Percentiles rank a stretch among this genome's conserved stretches.
phyloP scores from a whole-genome alignment of 306 rosid species.

The Quercus cerris region DNA sequence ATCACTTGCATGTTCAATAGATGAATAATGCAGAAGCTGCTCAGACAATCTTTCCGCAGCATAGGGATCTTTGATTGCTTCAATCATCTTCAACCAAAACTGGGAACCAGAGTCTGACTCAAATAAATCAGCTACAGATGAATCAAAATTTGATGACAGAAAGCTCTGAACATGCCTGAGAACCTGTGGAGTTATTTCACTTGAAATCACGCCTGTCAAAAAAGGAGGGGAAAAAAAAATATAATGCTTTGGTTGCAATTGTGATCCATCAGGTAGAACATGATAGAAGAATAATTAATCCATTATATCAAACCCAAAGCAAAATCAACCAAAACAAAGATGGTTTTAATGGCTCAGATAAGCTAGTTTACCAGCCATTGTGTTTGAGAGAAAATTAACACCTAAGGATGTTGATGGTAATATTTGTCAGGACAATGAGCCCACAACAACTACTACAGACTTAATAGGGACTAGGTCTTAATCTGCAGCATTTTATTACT shows the following conservation, averaged over 20 bases:
- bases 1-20: constrained; percentile 52
- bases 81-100: constrained; percentile 78
- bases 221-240: constrained; percentile 17
- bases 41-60: constrained; percentile 70
- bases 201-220: constrained; percentile 55
- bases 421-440: not conserved
- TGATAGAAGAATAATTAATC: not conserved
- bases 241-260: constrained; percentile 22
- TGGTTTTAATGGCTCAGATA: not conserved
- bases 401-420: not conserved
- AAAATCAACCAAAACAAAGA: not conserved
- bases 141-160: constrained; percentile 34
- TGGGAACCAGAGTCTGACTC: constrained; percentile 45
- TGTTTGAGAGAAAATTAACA: not conserved
- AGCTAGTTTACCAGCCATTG: not conserved
- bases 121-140: constrained; percentile 34
- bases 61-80: constrained; percentile 63
- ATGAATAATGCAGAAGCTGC: constrained; percentile 69
- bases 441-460: not conserved
- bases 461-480: not conserved
- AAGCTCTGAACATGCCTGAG: constrained; percentile 47
- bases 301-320: not conserved
- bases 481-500: not conserved
- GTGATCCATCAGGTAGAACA: not conserved
- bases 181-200: constrained; percentile 52